These are phyloP conservation scores for Ambrosiella xylebori DNA, from an alignment of 2,329 filamentous ascomycete genomes.

Conservation along the genomic window DNA sequence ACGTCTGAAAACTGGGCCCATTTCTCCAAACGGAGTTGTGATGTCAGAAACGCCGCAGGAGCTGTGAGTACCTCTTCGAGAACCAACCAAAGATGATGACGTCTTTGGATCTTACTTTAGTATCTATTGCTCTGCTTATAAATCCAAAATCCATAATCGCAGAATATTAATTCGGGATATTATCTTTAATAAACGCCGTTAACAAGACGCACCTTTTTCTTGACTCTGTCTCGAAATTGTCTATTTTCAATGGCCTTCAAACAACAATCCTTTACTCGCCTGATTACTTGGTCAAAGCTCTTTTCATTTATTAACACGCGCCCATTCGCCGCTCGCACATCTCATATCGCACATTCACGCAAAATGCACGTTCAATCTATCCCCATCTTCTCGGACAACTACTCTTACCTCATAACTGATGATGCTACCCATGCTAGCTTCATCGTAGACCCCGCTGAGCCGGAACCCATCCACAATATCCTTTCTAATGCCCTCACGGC, in stretches of 20 bases:
- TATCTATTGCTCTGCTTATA: background rate
- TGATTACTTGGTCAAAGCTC: background rate
- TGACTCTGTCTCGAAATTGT: background rate
- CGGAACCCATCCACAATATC: constrained; percentile 44
- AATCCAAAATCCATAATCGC: background rate
- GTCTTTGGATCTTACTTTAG: background rate
- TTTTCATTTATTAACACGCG: background rate
- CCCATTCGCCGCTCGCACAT: background rate
- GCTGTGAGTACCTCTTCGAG: background rate
- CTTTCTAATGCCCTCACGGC: constrained; percentile 44
- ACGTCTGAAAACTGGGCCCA: background rate
- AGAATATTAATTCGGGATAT: background rate
- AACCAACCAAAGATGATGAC: background rate
- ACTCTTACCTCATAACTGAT: constrained; percentile 67
- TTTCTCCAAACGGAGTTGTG: background rate
- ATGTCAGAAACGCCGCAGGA: background rate
- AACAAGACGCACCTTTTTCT: background rate
- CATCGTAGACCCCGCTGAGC: constrained; percentile 66
- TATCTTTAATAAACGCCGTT: background rate
- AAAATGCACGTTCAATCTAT: constrained; percentile 77
- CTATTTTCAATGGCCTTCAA: background rate
- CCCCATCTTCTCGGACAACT: constrained; percentile 83
- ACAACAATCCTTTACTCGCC: background rate
- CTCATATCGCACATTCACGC: constrained; percentile 20
- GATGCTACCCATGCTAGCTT: constrained; percentile 62